Conservation (phyloP, 495 filamentous ascomycete species). For the Talaromyces liani region DNA sequence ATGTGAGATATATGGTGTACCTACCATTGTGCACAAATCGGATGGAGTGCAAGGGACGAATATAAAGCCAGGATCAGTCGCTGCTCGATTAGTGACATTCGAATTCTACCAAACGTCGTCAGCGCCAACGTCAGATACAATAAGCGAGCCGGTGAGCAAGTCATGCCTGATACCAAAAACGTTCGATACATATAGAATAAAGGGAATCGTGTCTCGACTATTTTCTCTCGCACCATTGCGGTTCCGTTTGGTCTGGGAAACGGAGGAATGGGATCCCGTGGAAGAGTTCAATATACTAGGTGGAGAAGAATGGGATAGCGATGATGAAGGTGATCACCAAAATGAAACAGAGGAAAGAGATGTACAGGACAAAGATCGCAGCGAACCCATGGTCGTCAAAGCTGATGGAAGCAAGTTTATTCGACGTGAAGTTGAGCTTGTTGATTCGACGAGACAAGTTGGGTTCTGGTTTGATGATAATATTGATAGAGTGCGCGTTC, state of each 20-base stretch:
- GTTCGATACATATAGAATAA: slow-evolving; percentile 72
- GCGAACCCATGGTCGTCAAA: slow-evolving; percentile 6
- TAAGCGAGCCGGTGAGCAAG: background rate
- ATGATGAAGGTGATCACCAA: slow-evolving; percentile 43
- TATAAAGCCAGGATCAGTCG: slow-evolving; percentile 60
- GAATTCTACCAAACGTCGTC: slow-evolving; percentile 43
- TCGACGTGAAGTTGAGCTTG: slow-evolving; percentile 70
- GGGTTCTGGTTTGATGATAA: slow-evolving; percentile 73
- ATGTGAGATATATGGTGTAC: slow-evolving; percentile 65
- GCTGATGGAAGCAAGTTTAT: slow-evolving; percentile 47
- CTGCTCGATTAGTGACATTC: slow-evolving; percentile 62
- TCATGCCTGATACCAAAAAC: slow-evolving; percentile 60
- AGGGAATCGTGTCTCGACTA: slow-evolving; percentile 64
- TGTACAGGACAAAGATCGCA: background rate
- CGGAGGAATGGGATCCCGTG: slow-evolving; percentile 76
- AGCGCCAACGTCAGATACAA: background rate
- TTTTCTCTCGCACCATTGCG: slow-evolving; percentile 58
- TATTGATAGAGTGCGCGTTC: slow-evolving; percentile 50
- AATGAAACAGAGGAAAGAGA: slow-evolving; percentile 14
- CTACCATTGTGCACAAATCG: slow-evolving; percentile 38
- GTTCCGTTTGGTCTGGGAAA: slow-evolving; percentile 69
- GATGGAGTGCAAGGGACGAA: slow-evolving; percentile 12
- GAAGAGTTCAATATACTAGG: slow-evolving; percentile 46
- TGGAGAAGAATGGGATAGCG: slow-evolving; percentile 50
- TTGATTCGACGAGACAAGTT: slow-evolving; percentile 71